Base-by-base conservation (phyloP, 2,329 filamentous ascomycete genomes). In the Purpureocillium lavendulum region DNA sequence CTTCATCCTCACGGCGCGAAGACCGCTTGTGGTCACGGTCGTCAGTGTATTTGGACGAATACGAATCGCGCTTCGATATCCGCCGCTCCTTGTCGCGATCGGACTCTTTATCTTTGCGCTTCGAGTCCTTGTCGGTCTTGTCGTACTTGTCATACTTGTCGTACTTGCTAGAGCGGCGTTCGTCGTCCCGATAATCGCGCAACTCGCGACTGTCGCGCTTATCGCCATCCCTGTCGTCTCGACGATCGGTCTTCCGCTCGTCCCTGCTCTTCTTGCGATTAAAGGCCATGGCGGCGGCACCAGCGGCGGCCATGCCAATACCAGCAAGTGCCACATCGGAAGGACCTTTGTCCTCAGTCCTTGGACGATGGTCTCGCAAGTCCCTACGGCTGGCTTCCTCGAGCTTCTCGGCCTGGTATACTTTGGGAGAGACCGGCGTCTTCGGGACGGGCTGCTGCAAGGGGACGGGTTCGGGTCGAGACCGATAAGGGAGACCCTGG, bases 371-470 rank as follows among this genome's bases (percentile, higher is more conserved):
- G 15, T 49, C 40, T 38, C 56, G 58, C 10, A 56, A 49, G 16
- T 63, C 60, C 13, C 52, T 59, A 26, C 54, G 59, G 29, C 51
- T 56, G 24, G 62, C 64, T 37, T 58, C 52, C 21, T 63, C 61
- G 21, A 61, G 46, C 34, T 57, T 62, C 30, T 64, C 61, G 28
- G 71, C 64, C 35, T 79, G 72, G 50, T 87, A 85, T 1, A 89
- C 71, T 14, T 75, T 75, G 45, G 75, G 74, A 30, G 81, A 80
- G 3, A 94, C 78, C 0, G 85, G 86, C 3, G 75, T 70, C 42
- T 86, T 74, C 2, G 89, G 89, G 49, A 88, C 82, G 3, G 89
- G 89, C 51, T 94, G 87, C 56, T 92, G 84, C n/a, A 96, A 69
- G 10, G 81, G 79, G 26, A 87, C 72, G 0, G 77, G 69, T 6